A percentile compares a stretch with the other conserved stretches of the same genome.
Evolutionary conservation across 306 rosid species (phyloP).

Genomic region (Citrullus colocynthis): DNA sequence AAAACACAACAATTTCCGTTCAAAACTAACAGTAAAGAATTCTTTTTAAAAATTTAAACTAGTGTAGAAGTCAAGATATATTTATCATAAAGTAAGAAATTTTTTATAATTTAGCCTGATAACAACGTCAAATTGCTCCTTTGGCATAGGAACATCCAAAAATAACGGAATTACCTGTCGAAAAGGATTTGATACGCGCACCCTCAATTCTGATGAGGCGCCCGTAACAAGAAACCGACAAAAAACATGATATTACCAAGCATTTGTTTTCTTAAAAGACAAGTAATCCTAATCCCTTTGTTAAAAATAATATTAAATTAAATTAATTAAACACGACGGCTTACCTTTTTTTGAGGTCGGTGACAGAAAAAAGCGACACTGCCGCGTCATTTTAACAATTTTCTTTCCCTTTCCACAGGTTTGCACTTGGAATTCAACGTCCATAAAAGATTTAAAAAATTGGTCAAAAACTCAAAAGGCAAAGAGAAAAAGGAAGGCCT

Average conservation of each 20-base stretch:
- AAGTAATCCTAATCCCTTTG: not conserved
- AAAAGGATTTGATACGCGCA: not conserved
- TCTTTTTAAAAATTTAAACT: too few relatives aligned
- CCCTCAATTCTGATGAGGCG: not conserved
- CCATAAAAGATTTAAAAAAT: not conserved
- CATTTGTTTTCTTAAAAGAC: not conserved
- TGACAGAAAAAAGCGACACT: not conserved
- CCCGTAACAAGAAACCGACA: not conserved
- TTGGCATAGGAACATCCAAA: not conserved
- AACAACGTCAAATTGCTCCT: too few relatives aligned
- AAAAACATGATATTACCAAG: too few relatives aligned
- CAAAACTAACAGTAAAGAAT: too few relatives aligned
- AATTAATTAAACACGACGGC: not conserved
- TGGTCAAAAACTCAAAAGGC: not conserved
- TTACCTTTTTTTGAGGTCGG: not conserved
- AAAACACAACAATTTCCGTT: too few relatives aligned
- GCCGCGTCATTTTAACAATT: not conserved
- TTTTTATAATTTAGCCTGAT: too few relatives aligned
- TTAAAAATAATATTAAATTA: not conserved
- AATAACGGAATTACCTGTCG: not conserved
- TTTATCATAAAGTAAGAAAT: too few relatives aligned
- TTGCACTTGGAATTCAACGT: not conserved
- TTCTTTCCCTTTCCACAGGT: not conserved
- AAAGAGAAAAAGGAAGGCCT: not conserved
- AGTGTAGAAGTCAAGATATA: too few relatives aligned